Percentiles rank a stretch among this genome's conserved stretches.
Evolutionary conservation across 192 early-diverging fungal genomes (phyloP).

Genomic region (Podila horticola): DNA sequence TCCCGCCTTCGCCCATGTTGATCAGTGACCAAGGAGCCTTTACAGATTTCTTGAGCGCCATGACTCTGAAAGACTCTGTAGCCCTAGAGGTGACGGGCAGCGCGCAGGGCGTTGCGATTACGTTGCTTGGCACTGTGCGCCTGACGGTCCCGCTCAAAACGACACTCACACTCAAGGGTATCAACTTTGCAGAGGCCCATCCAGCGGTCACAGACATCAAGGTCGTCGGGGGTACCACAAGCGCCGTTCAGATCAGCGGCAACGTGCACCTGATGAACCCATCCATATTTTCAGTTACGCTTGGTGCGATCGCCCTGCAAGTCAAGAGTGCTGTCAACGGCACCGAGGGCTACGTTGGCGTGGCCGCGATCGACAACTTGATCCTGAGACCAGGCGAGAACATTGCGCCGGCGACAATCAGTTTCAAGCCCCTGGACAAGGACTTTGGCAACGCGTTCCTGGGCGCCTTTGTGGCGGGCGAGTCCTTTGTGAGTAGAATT

Average conservation of each 20-base stretch:
- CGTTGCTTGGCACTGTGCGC: neutral
- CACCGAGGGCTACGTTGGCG: neutral
- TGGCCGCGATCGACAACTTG: neutral
- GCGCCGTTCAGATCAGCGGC: neutral
- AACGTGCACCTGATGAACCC: slow-evolving; percentile 1
- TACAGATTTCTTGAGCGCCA: too few relatives aligned
- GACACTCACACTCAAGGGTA: neutral
- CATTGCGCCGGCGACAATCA: neutral
- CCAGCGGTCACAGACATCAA: slow-evolving; percentile 2
- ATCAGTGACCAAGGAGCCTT: too few relatives aligned
- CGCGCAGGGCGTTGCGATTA: neutral
- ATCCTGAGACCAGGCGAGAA: neutral
- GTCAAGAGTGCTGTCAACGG: neutral
- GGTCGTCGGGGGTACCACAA: neutral
- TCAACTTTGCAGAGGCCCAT: neutral
- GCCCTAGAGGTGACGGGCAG: neutral
- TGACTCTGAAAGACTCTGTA: too few relatives aligned
- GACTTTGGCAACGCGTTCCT: slow-evolving; percentile 1
- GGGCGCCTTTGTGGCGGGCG: neutral
- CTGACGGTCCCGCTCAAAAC: neutral
- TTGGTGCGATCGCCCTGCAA: neutral
- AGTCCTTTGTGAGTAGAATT: neutral
- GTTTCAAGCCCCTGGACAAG: neutral
- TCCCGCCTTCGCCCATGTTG: too few relatives aligned
- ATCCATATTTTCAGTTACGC: neutral